A percentile compares a stretch with the other conserved stretches of the same genome.
phyloP scores from a whole-genome alignment of 2,329 filamentous ascomycete species.

The Rutstroemia sydowiana region DNA sequence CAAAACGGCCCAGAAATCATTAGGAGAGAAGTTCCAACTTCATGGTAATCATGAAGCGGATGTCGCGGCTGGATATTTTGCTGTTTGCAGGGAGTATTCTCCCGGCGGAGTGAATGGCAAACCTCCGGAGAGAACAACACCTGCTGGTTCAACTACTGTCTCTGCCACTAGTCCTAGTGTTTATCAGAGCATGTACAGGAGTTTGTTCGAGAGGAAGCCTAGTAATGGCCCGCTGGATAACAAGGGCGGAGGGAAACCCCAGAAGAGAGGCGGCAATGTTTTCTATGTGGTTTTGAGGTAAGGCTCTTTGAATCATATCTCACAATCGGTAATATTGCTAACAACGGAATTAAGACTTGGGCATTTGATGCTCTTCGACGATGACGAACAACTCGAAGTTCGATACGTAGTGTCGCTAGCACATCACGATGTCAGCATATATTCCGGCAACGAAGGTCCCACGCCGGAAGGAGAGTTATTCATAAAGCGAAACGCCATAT shows the following conservation, averaged over 20 bases:
- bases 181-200: slow-evolving; percentile 97
- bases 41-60: slow-evolving; percentile 57
- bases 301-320: not conserved
- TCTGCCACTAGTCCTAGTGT: slow-evolving; percentile 82
- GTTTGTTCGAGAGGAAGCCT: slow-evolving; percentile 80
- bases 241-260: slow-evolving; percentile 26
- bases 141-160: slow-evolving; percentile 67
- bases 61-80: slow-evolving; percentile 85
- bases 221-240: slow-evolving; percentile 28
- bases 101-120: slow-evolving; percentile 89
- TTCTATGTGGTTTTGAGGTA: slow-evolving; percentile 89
- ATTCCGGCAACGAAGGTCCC: slow-evolving; percentile 61
- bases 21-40: slow-evolving; percentile 54
- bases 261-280: slow-evolving; percentile 68
- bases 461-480: slow-evolving; percentile 91
- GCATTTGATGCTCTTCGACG: slow-evolving; percentile 95
- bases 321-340: not conserved
- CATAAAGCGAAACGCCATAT: slow-evolving; percentile 88
- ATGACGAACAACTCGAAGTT: slow-evolving; percentile 90
- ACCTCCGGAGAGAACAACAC: slow-evolving; percentile 78
- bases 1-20: slow-evolving; percentile 49
- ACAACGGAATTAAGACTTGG: slow-evolving; percentile 58
- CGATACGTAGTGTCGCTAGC: slow-evolving; percentile 91
- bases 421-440: slow-evolving; percentile 78
- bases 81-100: slow-evolving; percentile 88